A percentile compares a stretch with the other conserved stretches of the same genome.
Conservation (phyloP, 1,284 basidiomycete genomes). For the Rhizoctonia solani region DNA sequence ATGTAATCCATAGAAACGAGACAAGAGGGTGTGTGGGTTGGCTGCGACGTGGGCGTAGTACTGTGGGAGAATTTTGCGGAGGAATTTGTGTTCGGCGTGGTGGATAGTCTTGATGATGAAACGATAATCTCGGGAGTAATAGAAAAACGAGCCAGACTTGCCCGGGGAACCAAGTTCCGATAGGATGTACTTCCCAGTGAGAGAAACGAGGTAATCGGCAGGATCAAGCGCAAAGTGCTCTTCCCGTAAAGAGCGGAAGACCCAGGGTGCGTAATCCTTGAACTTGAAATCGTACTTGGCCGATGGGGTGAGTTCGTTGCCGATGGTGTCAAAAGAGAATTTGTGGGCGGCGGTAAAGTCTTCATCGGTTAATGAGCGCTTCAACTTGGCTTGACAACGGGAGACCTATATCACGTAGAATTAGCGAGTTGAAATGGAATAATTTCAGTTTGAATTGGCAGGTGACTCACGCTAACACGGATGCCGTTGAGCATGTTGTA, state of each 20-base stretch:
- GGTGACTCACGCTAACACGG: slow-evolving; percentile 77
- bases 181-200: slow-evolving; percentile 97
- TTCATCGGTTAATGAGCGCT: slow-evolving; percentile 78
- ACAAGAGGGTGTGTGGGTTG: slow-evolving; percentile 94
- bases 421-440: slow-evolving; percentile 20
- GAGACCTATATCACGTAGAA: slow-evolving; percentile 66
- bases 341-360: slow-evolving; percentile 93
- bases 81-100: slow-evolving; percentile 92
- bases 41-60: slow-evolving; percentile 87
- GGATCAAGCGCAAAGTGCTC: slow-evolving; percentile 95
- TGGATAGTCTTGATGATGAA: slow-evolving; percentile 99
- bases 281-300: slow-evolving; percentile 99
- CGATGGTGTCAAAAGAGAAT: slow-evolving; percentile 97
- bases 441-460: not conserved
- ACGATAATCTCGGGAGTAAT: slow-evolving; percentile 97
- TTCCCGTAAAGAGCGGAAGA: slow-evolving; percentile 94
- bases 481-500: slow-evolving; percentile 99
- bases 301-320: slow-evolving; percentile 95
- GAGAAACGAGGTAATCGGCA: slow-evolving; percentile 93
- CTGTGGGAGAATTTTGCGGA: slow-evolving; percentile 79
- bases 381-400: slow-evolving; percentile 93
- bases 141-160: slow-evolving; percentile 98
- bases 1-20: slow-evolving; percentile 94
- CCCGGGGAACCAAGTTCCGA: slow-evolving; percentile 98
- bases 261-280: slow-evolving; percentile 98